Conservation (phyloP, 192 early-diverging fungal genomes). For the Haplosporangium gracile region DNA sequence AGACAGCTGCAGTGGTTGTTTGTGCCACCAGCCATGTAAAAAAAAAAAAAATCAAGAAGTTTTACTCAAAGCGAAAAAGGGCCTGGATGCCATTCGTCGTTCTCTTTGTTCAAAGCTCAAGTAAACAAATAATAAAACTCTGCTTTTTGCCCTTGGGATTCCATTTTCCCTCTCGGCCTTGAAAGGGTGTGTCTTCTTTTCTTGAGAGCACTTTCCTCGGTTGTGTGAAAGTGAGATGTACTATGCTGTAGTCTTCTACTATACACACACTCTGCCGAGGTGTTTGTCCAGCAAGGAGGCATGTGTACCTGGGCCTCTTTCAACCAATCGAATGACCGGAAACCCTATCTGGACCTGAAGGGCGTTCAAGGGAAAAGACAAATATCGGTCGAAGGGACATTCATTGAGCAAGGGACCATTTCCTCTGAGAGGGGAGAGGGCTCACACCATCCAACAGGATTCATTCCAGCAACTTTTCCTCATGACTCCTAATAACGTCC, state of each 20-base stretch:
- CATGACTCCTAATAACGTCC: neutral
- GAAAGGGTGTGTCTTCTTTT: neutral
- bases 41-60: neutral
- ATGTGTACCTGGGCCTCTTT: neutral
- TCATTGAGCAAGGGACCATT: neutral
- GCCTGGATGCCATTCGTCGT: neutral
- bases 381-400: neutral
- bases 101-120: neutral
- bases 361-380: neutral
- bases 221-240: neutral
- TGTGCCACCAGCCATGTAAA: neutral
- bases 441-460: slow-evolving; percentile 3
- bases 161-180: neutral
- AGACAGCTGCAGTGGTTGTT: neutral
- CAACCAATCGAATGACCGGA: neutral
- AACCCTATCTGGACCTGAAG: neutral
- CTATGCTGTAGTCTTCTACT: too few species aligned
- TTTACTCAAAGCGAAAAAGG: neutral
- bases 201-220: slow-evolving; percentile 2
- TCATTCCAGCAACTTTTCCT: slow-evolving; percentile 1
- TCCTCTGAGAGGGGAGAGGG: neutral
- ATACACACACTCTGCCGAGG: too few species aligned
- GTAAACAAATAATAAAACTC: neutral
- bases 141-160: neutral
- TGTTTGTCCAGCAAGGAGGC: neutral